Conservation (phyloP, 1,284 basidiomycete genomes). For the Apiotrichum laibachii region DNA sequence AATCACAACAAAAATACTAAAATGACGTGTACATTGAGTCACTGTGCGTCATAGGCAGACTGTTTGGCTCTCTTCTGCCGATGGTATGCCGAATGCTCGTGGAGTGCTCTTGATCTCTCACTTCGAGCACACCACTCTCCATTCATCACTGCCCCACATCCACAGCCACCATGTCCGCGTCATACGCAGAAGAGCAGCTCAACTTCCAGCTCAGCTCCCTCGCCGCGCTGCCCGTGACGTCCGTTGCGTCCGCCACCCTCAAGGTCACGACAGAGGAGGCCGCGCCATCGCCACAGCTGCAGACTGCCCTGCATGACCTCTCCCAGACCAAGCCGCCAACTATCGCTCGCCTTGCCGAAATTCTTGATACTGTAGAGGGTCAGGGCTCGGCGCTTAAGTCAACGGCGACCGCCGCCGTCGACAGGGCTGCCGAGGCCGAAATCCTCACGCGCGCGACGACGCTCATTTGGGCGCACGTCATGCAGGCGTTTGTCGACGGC, state of each 20-base stretch:
- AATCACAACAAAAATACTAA: background rate
- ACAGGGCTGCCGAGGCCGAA: slow-evolving; percentile 40
- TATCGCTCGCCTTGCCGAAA: slow-evolving; percentile 25
- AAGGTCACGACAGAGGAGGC: background rate
- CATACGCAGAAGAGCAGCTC: slow-evolving; percentile 46
- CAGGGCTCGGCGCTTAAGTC: background rate
- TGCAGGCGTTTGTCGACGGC: slow-evolving; percentile 39
- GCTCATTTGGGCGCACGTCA: slow-evolving; percentile 47
- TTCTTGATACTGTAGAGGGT: slow-evolving; percentile 26
- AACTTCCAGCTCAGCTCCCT: slow-evolving; percentile 39
- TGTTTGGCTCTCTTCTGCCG: no score
- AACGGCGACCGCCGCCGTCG: slow-evolving; percentile 21
- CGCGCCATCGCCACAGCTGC: slow-evolving; percentile 17
- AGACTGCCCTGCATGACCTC: slow-evolving; percentile 37
- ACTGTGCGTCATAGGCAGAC: no score
- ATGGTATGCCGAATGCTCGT: no score
- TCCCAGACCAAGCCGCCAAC: slow-evolving; percentile 30
- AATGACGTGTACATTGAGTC: slow-evolving; percentile 6
- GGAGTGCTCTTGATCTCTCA: no score
- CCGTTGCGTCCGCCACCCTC: slow-evolving; percentile 6
- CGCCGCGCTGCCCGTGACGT: slow-evolving; percentile 43
- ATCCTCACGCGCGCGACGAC: slow-evolving; percentile 46
- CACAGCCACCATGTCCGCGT: slow-evolving; percentile 20
- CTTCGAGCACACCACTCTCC: no score
- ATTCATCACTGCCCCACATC: background rate